Evolutionary conservation across 306 rosid genomes (phyloP).

Genomic region (Oemleria cerasiformis): DNA sequence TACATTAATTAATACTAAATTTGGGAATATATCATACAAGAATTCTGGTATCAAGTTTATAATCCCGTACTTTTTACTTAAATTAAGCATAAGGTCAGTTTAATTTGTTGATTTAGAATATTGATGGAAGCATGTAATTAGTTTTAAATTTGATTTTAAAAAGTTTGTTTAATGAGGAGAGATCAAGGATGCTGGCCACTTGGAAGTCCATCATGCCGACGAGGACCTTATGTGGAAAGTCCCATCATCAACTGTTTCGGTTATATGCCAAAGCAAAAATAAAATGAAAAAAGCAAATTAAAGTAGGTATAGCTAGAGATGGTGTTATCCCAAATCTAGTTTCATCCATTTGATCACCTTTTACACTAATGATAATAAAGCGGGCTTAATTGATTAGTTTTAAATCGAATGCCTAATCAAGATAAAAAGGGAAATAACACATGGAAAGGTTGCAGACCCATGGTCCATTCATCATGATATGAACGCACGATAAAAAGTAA

Average conservation of each 20-base stretch:
- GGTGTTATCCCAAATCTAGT: conserved; percentile 34
- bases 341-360: conserved; percentile 17
- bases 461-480: too few species aligned
- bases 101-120: neutral
- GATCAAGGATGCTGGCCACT: conserved; percentile 37
- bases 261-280: conserved; percentile 37
- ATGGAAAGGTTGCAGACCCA: conserved; percentile 7
- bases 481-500: conserved; percentile 3
- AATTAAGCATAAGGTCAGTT: neutral
- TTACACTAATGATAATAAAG: conserved; percentile 16
- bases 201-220: conserved; percentile 61
- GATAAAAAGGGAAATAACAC: conserved; percentile 21
- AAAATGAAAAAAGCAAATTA: neutral
- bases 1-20: neutral
- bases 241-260: conserved; percentile 71
- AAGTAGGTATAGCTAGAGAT: neutral
- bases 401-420: conserved; percentile 16
- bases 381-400: neutral
- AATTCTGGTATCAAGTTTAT: neutral
- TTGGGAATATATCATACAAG: neutral
- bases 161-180: conserved; percentile 8
- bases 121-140: neutral
- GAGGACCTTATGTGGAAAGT: conserved; percentile 65
- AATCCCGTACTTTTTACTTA: neutral
- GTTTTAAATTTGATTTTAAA: conserved; percentile 10